A percentile compares a stretch with the other conserved stretches of the same genome.
phyloP scores from a whole-genome alignment of 768 basidiomycete species.

The Podaxis pistillaris region DNA sequence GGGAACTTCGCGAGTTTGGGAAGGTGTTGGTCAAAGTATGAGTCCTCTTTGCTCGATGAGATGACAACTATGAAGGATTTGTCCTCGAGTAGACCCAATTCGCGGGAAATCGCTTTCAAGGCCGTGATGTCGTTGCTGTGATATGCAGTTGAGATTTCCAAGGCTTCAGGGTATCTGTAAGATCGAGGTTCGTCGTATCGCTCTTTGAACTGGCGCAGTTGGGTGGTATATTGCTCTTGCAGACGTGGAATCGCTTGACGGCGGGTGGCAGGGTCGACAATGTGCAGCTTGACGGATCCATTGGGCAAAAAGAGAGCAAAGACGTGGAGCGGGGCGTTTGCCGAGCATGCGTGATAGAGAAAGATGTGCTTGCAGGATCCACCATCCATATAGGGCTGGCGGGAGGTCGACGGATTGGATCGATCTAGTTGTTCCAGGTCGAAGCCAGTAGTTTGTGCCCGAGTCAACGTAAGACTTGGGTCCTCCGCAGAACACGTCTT shows the following conservation, averaged over 20 bases:
- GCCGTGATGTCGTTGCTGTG: conserved; percentile 79
- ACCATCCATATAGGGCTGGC: conserved; percentile 70
- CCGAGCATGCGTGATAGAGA: conserved; percentile 83
- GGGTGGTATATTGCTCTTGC: conserved; percentile 68
- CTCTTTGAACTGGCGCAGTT: conserved; percentile 49
- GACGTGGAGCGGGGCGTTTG: conserved; percentile 74
- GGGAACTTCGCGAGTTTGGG: conserved; percentile 83
- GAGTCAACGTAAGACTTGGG: conserved; percentile 68
- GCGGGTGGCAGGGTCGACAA: conserved; percentile 88
- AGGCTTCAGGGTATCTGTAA: conserved; percentile 61
- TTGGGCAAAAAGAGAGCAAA: conserved; percentile 83
- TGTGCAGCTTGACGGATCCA: conserved; percentile 70
- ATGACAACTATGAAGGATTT: conserved; percentile 75
- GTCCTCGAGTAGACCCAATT: conserved; percentile 73
- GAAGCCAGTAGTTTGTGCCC: conserved; percentile 79
- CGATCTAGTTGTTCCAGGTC: conserved; percentile 81
- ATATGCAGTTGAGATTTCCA: conserved; percentile 68
- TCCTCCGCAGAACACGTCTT: conserved; percentile 75
- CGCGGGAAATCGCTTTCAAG: conserved; percentile 83
- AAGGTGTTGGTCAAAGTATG: conserved; percentile 74
- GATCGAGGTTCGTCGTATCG: conserved; percentile 41
- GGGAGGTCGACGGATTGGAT: conserved; percentile 52
- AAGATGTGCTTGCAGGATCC: conserved; percentile 78
- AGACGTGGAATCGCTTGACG: conserved; percentile 80
- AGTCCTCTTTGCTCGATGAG: conserved; percentile 81